Evolutionary conservation across 2,329 filamentous ascomycete genomes (phyloP).

Genomic region (Aspergillus pseudonomiae): DNA sequence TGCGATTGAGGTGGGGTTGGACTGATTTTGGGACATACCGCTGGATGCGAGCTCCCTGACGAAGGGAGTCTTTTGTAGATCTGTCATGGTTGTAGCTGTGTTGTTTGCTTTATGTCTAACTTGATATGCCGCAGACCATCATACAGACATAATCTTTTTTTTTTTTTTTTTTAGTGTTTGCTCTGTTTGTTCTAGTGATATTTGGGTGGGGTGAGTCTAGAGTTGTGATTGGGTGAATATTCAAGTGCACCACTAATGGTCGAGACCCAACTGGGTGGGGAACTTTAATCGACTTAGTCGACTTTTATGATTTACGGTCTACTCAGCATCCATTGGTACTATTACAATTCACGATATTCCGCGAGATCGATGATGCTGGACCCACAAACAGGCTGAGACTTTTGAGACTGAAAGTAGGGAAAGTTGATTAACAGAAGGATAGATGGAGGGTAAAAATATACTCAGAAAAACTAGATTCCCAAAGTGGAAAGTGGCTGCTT

Average conservation of each 20-base stretch:
- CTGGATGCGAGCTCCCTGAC: conserved; percentile 83
- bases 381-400: neutral
- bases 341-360: neutral
- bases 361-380: neutral
- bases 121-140: neutral
- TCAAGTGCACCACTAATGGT: neutral
- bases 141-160: conserved; percentile 17
- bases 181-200: conserved; percentile 13
- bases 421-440: neutral
- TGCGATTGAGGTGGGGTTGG: neutral
- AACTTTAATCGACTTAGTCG: neutral
- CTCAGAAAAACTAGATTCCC: no score
- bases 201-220: neutral
- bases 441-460: no score
- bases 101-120: conserved; percentile 14
- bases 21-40: conserved; percentile 53
- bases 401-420: neutral
- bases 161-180: conserved; percentile 13
- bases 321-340: neutral
- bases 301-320: neutral
- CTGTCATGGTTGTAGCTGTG: conserved; percentile 30
- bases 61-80: conserved; percentile 64
- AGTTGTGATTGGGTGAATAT: conserved; percentile 13
- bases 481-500: neutral
- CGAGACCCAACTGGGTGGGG: neutral